Conservation (phyloP, 2,329 filamentous ascomycete genomes). For the Xylaria sp. region DNA sequence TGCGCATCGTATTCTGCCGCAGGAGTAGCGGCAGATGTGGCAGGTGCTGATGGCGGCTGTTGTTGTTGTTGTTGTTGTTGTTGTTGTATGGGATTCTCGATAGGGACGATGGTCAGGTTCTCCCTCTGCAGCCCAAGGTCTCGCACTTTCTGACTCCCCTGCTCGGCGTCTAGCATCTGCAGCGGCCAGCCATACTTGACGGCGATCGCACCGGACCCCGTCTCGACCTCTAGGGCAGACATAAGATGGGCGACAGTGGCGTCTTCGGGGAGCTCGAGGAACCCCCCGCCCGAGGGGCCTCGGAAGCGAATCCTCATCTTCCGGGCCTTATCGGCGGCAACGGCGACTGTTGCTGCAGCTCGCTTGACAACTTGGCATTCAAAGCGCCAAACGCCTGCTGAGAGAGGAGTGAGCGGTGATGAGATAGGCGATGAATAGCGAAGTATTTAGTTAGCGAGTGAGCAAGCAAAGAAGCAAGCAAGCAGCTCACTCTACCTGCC, state of each 20-base stretch:
- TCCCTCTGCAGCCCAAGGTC: conserved; percentile 56
- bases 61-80: neutral
- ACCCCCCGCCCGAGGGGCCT: conserved; percentile 74
- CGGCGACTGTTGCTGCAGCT: too few species aligned
- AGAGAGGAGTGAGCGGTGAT: neutral
- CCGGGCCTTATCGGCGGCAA: neutral
- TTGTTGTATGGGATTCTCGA: conserved; percentile 42
- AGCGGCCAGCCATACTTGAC: conserved; percentile 88
- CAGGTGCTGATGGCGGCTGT: neutral
- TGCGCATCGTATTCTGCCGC: conserved; percentile 4
- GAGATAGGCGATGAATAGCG: neutral
- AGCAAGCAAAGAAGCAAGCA: neutral
- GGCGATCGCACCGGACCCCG: conserved; percentile 69
- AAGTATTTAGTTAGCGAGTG: neutral
- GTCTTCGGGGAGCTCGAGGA: conserved; percentile 69
- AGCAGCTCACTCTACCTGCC: too few species aligned
- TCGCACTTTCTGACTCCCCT: conserved; percentile 54
- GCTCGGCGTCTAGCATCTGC: conserved; percentile 67
- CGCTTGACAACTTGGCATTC: neutral
- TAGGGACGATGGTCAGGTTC: conserved; percentile 56
- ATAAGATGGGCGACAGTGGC: conserved; percentile 70
- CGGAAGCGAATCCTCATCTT: conserved; percentile 77
- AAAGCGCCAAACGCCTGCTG: neutral
- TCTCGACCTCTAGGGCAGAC: conserved; percentile 65
- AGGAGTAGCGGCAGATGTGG: neutral